phyloP scores from a whole-genome alignment of 1,139 yeast species.

The Taphrina deformans region DNA sequence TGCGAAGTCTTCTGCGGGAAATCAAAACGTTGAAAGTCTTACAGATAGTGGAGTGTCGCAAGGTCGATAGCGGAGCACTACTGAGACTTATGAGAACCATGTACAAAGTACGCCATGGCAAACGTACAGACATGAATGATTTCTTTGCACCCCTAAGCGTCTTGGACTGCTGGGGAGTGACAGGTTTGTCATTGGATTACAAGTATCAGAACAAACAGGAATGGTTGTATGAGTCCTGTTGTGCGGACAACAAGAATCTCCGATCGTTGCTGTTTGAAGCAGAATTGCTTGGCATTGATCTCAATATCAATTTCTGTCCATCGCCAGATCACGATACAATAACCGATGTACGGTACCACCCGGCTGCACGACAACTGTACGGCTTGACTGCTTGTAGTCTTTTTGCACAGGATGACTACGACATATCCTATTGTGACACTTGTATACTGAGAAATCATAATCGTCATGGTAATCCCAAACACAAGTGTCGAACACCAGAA shows the following conservation, averaged over 20 bases:
- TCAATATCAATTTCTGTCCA: slow-evolving; percentile 7
- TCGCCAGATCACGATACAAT: not conserved
- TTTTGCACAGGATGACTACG: not conserved
- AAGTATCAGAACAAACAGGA: slow-evolving; percentile 25
- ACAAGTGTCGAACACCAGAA: slow-evolving; percentile 9
- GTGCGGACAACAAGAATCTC: slow-evolving; percentile 18
- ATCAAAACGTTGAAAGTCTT: not conserved
- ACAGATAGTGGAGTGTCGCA: slow-evolving; percentile 20
- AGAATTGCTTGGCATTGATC: slow-evolving; percentile 8
- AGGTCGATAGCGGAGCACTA: not conserved
- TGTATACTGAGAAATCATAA: slow-evolving; percentile 15
- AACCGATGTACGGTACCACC: slow-evolving; percentile 7
- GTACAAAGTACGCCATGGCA: not conserved
- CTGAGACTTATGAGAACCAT: not conserved
- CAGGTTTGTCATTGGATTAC: slow-evolving; percentile 18
- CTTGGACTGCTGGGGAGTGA: slow-evolving; percentile 21
- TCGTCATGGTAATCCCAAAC: not conserved
- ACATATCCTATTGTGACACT: slow-evolving; percentile 5
- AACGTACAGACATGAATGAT: not conserved
- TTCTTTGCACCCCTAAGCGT: slow-evolving; percentile 6
- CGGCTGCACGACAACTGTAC: slow-evolving; percentile 15
- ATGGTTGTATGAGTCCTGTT: slow-evolving; percentile 17
- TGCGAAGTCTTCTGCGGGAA: slow-evolving; percentile 5
- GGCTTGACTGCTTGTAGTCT: not conserved
- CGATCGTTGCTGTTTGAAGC: not conserved